Evolutionary conservation across 208 protist genomes (phyloP), one percentile per base, ranked within the genome.

Genomic region (Leishmania guyanensis): DNA sequence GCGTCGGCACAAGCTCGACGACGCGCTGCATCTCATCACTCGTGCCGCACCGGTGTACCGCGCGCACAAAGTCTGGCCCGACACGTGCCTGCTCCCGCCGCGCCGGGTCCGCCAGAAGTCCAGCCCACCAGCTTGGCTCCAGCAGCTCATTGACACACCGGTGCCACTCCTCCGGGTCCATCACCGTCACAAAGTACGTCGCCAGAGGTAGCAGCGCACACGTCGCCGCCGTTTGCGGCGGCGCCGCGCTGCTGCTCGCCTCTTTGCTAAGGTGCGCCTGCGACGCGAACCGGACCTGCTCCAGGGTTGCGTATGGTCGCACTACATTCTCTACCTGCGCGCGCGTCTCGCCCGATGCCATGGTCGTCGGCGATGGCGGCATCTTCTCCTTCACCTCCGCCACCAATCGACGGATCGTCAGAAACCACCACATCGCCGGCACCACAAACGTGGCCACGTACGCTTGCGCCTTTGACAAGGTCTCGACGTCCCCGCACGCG

Each of bases 361-460:
- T 29, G 9, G 60, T 17, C 60, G 60, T 36, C 60, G 22, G 60
- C 60, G 60, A 66, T n/a, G 60, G 60, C 60, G n/a, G 1, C 60
- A 66, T 66, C 50, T 75, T 53, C 29, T 33, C 26, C 26, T 50
- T 29, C 62, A 79, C 62, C 58, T 84, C 79, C 46, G 51, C 79
- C 43, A 69, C 65, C 12, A 81, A 66, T 9, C 86, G 79, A 65
- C 88, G 88, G 16, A 93, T 71, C 14, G 83, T 80, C 48, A 90
- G 75, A 76, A 80, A 93, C 88, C 88, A 93, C 90, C 90, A 93
- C 86, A 93, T 64, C 48, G 70, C 51, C 51, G 90, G 88, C 78
- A 93, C 33, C 75, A 88, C 84, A 16, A 84, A 43, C 17, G 83
- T 86, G 20, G 76, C 85, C 62, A 89, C 82, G 43, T 83, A 80